Conservation (phyloP, 139 green algal species). For the Desmodesmus armatus region DNA sequence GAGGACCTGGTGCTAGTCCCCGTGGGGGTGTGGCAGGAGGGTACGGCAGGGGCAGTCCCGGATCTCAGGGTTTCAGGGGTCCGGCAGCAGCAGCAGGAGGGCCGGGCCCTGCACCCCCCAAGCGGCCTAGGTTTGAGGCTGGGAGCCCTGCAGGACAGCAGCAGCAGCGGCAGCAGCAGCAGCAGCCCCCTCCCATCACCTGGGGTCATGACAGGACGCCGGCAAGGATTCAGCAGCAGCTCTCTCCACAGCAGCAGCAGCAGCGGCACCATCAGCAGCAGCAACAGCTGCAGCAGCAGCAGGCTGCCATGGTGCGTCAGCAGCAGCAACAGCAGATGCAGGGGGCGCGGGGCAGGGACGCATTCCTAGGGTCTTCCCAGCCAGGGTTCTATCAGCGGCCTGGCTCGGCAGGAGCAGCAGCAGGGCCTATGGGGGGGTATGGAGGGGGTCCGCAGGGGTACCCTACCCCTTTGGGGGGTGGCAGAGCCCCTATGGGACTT, state of each 20-base stretch:
- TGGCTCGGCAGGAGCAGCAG: background rate
- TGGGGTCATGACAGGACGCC: background rate
- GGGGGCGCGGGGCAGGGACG: too few relatives aligned
- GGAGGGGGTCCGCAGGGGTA: too few relatives aligned
- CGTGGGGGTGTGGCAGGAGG: too few relatives aligned
- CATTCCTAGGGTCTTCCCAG: background rate
- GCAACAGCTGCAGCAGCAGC: background rate
- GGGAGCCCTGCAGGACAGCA: background rate
- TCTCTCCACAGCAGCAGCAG: background rate
- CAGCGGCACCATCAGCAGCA: background rate
- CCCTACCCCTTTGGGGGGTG: background rate
- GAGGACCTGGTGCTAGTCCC: background rate
- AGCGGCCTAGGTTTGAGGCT: too few relatives aligned
- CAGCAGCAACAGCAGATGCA: background rate
- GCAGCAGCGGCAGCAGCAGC: slow-evolving; percentile 1
- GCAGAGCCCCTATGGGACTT: background rate
- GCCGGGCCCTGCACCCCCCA: too few relatives aligned
- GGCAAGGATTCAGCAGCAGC: background rate
- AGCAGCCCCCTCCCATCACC: background rate
- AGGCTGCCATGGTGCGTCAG: background rate
- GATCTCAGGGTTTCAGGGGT: too few relatives aligned
- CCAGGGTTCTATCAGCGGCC: background rate
- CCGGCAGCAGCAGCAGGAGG: too few relatives aligned
- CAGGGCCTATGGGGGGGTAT: too few relatives aligned
- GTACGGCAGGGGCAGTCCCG: too few relatives aligned